phyloP scores from a whole-genome alignment of 345 rosid genomes.

The Camelina sativa region DNA sequence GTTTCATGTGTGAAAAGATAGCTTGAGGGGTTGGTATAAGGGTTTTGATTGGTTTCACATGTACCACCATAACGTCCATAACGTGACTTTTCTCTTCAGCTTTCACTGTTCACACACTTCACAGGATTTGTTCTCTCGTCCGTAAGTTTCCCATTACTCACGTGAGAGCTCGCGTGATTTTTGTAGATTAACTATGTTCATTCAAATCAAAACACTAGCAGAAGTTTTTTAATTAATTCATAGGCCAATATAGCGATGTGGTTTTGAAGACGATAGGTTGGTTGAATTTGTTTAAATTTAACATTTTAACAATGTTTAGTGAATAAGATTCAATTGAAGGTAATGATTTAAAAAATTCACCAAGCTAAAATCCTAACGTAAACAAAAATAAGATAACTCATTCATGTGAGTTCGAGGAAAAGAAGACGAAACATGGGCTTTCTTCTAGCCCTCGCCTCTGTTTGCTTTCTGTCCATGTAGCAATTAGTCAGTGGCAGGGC shows the following conservation, averaged over 20 bases:
- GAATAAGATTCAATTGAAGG: no score
- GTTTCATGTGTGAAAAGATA: constrained; percentile 13
- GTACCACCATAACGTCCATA: neutral
- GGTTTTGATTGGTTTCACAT: neutral
- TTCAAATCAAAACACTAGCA: neutral
- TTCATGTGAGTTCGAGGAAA: no score
- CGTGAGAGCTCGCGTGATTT: neutral
- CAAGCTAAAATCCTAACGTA: no score
- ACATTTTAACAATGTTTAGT: no score
- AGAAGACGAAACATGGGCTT: no score
- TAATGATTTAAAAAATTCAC: no score
- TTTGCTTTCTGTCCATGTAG: no score
- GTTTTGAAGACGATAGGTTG: neutral
- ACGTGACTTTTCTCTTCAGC: constrained; percentile 7
- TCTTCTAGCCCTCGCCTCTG: no score
- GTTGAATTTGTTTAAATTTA: no score
- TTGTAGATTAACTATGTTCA: neutral
- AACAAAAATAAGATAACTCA: no score
- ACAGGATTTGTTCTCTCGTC: neutral
- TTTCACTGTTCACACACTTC: constrained; percentile 10
- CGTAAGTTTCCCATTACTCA: neutral
- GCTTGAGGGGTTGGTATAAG: neutral
- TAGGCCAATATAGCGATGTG: neutral
- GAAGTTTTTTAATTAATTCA: no score
- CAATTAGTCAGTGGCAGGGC: no score